phyloP scores from a whole-genome alignment of 1,139 yeast species.

The Pichia sp. region DNA sequence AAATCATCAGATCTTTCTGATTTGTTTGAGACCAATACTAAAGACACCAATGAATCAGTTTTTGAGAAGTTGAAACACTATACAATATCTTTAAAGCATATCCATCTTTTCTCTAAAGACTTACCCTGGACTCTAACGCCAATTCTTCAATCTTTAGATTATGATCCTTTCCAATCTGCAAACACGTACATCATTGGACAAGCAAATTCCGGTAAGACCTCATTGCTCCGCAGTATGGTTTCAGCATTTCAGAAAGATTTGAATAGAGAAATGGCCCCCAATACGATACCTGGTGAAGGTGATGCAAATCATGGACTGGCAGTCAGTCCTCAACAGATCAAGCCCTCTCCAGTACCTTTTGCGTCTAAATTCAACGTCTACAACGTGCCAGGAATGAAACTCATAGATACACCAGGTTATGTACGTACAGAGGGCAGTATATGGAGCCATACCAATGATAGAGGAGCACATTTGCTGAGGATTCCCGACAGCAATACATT shows the following conservation, averaged over 20 bases:
- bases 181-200: slow-evolving; percentile 19
- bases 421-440: slow-evolving; percentile 13
- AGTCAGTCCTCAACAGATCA: not conserved
- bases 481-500: not conserved
- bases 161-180: not conserved
- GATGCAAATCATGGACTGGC: not conserved
- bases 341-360: slow-evolving; percentile 7
- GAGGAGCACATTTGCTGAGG: slow-evolving; percentile 8
- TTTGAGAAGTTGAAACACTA: slow-evolving; percentile 2
- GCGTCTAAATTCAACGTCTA: slow-evolving; percentile 10
- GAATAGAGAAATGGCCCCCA: not conserved
- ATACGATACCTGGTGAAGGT: not conserved
- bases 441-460: slow-evolving; percentile 10
- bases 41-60: not conserved
- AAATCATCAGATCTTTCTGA: not conserved
- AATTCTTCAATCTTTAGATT: slow-evolving; percentile 5
- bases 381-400: slow-evolving; percentile 11
- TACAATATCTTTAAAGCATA: not conserved
- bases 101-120: slow-evolving; percentile 10
- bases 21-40: not conserved
- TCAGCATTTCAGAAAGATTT: not conserved
- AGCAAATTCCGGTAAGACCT: slow-evolving; percentile 19
- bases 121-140: slow-evolving; percentile 7
- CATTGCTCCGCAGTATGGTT: slow-evolving; percentile 8
- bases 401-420: slow-evolving; percentile 21